Conservation (phyloP, 495 filamentous ascomycete genomes). For the Trypethelium eluteriae region DNA sequence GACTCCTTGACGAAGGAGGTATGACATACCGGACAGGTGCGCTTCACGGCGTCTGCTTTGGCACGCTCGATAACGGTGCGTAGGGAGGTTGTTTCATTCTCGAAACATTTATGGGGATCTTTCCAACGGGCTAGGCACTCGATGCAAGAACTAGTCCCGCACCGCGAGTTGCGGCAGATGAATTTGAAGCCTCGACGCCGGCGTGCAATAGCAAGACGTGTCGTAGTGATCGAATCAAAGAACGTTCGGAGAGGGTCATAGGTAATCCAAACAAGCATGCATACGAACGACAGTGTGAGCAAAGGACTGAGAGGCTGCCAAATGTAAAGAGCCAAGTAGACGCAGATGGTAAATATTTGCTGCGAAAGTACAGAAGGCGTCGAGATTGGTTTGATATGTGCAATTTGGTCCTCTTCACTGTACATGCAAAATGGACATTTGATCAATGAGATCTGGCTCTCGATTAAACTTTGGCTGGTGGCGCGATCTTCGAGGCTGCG, state of each 20-base stretch:
- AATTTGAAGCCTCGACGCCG: constrained; percentile 63
- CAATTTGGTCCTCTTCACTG: constrained; percentile 72
- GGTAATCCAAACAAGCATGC: constrained; percentile 31
- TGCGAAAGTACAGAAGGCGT: constrained; percentile 37
- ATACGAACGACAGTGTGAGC: constrained; percentile 41
- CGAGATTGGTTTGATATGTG: constrained; percentile 22
- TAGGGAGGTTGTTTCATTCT: constrained; percentile 58
- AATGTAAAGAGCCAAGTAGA: constrained; percentile 37
- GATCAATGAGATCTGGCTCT: constrained; percentile 65
- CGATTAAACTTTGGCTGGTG: constrained; percentile 61
- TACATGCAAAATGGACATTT: constrained; percentile 88
- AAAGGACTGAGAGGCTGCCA: constrained; percentile 46
- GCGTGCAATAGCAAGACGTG: constrained; percentile 50
- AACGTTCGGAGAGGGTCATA: constrained; percentile 25
- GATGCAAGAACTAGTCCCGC: constrained; percentile 66
- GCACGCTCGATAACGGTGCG: constrained; percentile 83
- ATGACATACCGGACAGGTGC: constrained; percentile 84
- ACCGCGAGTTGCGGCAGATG: constrained; percentile 59
- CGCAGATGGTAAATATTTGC: constrained; percentile 35
- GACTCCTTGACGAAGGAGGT: constrained; percentile 84
- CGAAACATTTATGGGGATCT: constrained; percentile 61
- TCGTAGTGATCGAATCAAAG: constrained; percentile 23
- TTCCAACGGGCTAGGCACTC: constrained; percentile 58
- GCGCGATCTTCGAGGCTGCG: constrained; percentile 68
- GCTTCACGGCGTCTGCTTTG: constrained; percentile 87